Base-by-base conservation (phyloP, 495 filamentous ascomycete genomes). In the Penicillium psychrofluorescens region DNA sequence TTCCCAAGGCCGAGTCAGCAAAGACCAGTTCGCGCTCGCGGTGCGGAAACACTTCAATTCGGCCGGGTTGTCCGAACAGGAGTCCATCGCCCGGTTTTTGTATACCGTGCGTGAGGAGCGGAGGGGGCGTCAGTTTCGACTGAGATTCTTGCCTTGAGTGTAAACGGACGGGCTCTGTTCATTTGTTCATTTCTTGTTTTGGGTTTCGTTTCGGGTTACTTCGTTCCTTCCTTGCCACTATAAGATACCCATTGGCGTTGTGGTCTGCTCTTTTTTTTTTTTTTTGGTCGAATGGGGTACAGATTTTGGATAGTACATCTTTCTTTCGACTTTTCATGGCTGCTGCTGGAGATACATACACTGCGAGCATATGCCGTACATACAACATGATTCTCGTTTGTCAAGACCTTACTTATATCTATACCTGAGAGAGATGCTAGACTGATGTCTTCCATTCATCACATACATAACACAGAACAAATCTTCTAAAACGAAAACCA, bases 21-120 rank as follows among this genome's bases (percentile, higher is more conserved):
- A 87, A 56, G 82, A 90, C 22, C 78, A 90, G 52, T 74, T 96
- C 31, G 86, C 88, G n/a, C 74, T 81, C 44, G 74, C 84, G 8
- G 88, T 92, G 16, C 71, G 90, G 45, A 95, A 90, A 67, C 86
- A 95, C 61, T 95, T 96, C 63, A 95, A 95, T 57, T 83, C 80
- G 15, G 74, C 85, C 38, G 87, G 84, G 8, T 78, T 95, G 10
- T 82, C 81, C 41, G 90, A 96, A 63, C 88, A 83, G 50, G 90
- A 95, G 54, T 84, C 88, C 29, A 85, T 95, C 43, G 88, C 90
- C 13, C 81, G 88, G 50, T 85, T 95, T 57, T 56, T 92, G 38
- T 94, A 96, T 67, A 90, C 86, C 49, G 83, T 90, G 14, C 68
- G 70, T n/a, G 70, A 73, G 48, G 70, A 72, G 40, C 54, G 67